A percentile compares a stretch with the other conserved stretches of the same genome.
These are phyloP conservation scores for Ceriops decandra DNA, from an alignment of 345 rosid species.

Conservation along the genomic window DNA sequence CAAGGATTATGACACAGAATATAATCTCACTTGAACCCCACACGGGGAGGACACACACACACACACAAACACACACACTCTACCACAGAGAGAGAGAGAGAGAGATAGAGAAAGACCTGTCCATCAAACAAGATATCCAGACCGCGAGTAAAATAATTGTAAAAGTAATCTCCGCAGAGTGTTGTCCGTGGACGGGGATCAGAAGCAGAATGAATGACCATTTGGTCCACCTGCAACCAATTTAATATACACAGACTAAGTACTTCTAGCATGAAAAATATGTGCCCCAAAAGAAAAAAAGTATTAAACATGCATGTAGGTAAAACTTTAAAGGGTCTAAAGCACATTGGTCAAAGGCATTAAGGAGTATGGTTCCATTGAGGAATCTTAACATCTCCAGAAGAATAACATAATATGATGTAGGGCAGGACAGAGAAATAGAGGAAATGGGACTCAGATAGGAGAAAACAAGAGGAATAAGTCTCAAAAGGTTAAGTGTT, in stretches of 20 bases:
- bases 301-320: not conserved
- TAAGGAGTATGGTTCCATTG: too few species aligned
- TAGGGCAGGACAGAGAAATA: too few species aligned
- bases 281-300: not conserved
- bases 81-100: not conserved
- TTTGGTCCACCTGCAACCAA: slow-evolving; percentile 79
- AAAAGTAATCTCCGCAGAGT: slow-evolving; percentile 90
- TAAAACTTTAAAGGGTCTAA: too few species aligned
- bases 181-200: slow-evolving; percentile 84
- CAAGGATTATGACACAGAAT: too few species aligned
- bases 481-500: too few species aligned
- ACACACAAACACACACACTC: not conserved
- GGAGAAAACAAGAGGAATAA: too few species aligned
- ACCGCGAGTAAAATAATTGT: slow-evolving; percentile 93
- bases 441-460: too few species aligned
- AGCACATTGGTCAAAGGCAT: too few species aligned
- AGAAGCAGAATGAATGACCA: slow-evolving; percentile 93
- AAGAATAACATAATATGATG: too few species aligned
- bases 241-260: slow-evolving; percentile 8
- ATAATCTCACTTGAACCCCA: too few species aligned
- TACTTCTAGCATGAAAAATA: not conserved
- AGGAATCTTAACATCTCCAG: too few species aligned
- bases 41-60: not conserved
- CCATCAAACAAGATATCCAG: slow-evolving; percentile 95
- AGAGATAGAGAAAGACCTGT: slow-evolving; percentile 45